phyloP scores from a whole-genome alignment of 306 rosid genomes.

The Prosopis cineraria region DNA sequence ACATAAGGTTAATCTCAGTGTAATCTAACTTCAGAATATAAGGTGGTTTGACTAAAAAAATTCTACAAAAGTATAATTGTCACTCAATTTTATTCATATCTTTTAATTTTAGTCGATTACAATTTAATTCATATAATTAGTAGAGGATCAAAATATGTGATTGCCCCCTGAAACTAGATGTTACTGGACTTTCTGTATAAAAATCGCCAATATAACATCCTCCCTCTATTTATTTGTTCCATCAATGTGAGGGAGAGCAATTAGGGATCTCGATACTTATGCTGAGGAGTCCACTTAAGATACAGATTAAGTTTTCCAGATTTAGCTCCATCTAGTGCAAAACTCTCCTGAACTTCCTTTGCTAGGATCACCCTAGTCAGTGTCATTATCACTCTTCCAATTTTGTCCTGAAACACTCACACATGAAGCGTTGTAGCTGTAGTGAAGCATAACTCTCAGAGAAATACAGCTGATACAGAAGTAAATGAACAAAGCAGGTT shows the following conservation, averaged over 20 bases:
- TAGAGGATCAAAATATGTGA: background rate
- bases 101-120: no score
- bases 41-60: background rate
- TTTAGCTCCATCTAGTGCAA: constrained; percentile 51
- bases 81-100: no score
- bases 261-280: constrained; percentile 37
- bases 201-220: background rate
- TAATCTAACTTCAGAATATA: no score
- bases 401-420: constrained; percentile 44
- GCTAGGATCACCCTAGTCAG: constrained; percentile 56
- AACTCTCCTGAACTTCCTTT: constrained; percentile 54
- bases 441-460: background rate
- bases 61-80: no score
- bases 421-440: no score
- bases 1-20: no score
- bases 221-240: background rate
- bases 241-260: background rate
- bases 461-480: background rate
- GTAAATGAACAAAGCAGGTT: background rate
- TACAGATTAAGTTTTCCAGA: constrained; percentile 53
- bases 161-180: no score
- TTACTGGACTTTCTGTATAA: background rate
- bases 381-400: constrained; percentile 62
- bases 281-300: constrained; percentile 59
- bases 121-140: background rate